Evolutionary conservation across 352 stramenopile species (phyloP), one percentile per base, ranked within the genome.

Genomic region (Pythium biforme): DNA sequence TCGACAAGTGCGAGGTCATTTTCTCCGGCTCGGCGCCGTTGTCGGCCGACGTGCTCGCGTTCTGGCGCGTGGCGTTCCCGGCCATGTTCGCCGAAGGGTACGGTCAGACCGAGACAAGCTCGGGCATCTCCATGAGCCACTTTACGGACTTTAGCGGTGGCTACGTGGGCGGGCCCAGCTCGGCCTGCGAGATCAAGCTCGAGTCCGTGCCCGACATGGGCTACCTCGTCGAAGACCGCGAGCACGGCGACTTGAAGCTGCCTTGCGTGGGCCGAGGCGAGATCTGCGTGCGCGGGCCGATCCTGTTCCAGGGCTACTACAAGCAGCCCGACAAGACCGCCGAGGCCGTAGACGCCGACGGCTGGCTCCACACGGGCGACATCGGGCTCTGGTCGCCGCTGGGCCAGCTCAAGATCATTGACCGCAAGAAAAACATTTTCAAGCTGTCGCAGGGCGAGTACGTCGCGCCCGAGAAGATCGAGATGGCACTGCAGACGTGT

Each of bases 291-390:
- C 92, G 83, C 23, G 95, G 94, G 4, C 73, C 77, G 1, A 82
- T 92, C 59, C 66, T 99, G 26, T 95, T 96, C 49, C 74, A 74
- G 46, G 95, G 96, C 2, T 99, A 99, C 76, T 98, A 95, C 76
- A 98, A 98, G 57, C 89, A 98, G 66, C 80, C 86, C 1, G 90
- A 97, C 51, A 96, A 96, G 47, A 99, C 95, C 0, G 64, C 69
- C 1, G 92, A 98, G 66, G 92, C 85, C 14, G 77, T 99, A 43
- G 94, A 98, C 61, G 70, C 65, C 23, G 89, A 89, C 9, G 96
- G 95, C 9, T 99, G 92, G 89, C 97, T 99, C 57, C 94, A 98
- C 73, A 99, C 96, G 2, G 97, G 97, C 50, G 97, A 99, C 56
- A 88, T 99, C 31, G 97, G 94, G 12, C 73, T 89, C 25, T 97